Percentiles rank a stretch among this genome's conserved stretches.
Evolutionary conservation across 768 basidiomycete species (phyloP).

Genomic region (Leccinum broughii): DNA sequence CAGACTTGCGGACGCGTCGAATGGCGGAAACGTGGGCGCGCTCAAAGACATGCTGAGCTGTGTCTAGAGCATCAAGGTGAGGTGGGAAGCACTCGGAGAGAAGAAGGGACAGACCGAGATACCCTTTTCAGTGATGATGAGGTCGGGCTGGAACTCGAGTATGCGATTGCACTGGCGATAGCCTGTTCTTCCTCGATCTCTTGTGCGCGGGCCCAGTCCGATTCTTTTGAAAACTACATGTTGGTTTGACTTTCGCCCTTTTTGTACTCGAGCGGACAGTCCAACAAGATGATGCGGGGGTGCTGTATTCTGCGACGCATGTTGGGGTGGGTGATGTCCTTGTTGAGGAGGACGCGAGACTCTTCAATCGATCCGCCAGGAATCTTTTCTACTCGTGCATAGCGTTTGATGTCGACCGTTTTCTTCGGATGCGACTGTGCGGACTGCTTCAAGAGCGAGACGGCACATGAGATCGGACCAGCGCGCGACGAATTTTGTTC

Average conservation of each 20-base stretch:
- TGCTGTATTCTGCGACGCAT: constrained; percentile 92
- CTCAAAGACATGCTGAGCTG: constrained; percentile 88
- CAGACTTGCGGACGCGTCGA: constrained; percentile 96
- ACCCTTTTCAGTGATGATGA: constrained; percentile 97
- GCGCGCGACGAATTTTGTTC: constrained; percentile 94
- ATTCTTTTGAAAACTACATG: constrained; percentile 95
- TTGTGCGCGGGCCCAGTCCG: constrained; percentile 89
- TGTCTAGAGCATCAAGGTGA: constrained; percentile 49
- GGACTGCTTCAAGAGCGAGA: constrained; percentile 90
- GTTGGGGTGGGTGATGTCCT: constrained; percentile 96
- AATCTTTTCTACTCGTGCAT: constrained; percentile 95
- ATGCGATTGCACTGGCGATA: constrained; percentile 82
- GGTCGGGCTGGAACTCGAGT: constrained; percentile 91
- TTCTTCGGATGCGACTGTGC: constrained; percentile 80
- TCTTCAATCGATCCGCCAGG: constrained; percentile 98
- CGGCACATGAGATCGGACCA: constrained; percentile 98
- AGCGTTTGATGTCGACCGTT: constrained; percentile 94
- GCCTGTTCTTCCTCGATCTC: constrained; percentile 98
- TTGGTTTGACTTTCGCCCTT: constrained; percentile 99
- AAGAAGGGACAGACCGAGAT: constrained; percentile 64
- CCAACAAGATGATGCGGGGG: constrained; percentile 85
- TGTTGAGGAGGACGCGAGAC: constrained; percentile 87
- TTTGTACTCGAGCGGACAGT: constrained; percentile 98
- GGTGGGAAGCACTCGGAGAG: neutral
- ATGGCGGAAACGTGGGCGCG: constrained; percentile 90